These are phyloP conservation scores for Stephanodiscus minutulus DNA, from an alignment of 108 stramenopile species.

Conservation along the genomic window DNA sequence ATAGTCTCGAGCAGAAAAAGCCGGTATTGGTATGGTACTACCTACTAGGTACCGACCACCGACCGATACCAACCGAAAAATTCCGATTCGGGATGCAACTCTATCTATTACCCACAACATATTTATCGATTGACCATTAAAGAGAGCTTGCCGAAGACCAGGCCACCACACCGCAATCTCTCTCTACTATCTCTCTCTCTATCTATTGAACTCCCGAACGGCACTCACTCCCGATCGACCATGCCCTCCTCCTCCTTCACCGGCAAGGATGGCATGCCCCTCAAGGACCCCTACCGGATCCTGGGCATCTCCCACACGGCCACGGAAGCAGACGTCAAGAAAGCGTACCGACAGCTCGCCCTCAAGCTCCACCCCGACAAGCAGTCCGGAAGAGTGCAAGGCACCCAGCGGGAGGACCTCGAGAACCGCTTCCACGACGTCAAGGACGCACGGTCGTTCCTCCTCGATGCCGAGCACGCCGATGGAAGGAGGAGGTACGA, in stretches of 20 bases:
- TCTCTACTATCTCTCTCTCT: too few species aligned
- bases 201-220: background rate
- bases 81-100: too few species aligned
- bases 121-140: too few species aligned
- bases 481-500: constrained; percentile 60
- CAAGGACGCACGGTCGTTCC: constrained; percentile 64
- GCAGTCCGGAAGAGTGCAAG: constrained; percentile 61
- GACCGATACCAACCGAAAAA: too few species aligned
- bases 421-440: constrained; percentile 62
- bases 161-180: too few species aligned
- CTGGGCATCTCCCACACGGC: constrained; percentile 58
- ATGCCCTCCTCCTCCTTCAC: constrained; percentile 22
- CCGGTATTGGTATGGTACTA: too few species aligned
- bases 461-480: constrained; percentile 63
- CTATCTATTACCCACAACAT: too few species aligned
- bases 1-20: too few species aligned
- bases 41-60: too few species aligned
- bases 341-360: constrained; percentile 71
- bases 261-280: constrained; percentile 57
- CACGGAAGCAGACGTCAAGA: constrained; percentile 74
- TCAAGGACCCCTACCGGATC: constrained; percentile 66
- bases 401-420: too few species aligned
- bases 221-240: background rate
- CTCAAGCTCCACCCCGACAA: constrained; percentile 94
- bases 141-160: too few species aligned